A percentile compares a stretch with the other conserved stretches of the same genome.
Evolutionary conservation across 768 basidiomycete species (phyloP).

Genomic region (Leccinum disarticulatum): DNA sequence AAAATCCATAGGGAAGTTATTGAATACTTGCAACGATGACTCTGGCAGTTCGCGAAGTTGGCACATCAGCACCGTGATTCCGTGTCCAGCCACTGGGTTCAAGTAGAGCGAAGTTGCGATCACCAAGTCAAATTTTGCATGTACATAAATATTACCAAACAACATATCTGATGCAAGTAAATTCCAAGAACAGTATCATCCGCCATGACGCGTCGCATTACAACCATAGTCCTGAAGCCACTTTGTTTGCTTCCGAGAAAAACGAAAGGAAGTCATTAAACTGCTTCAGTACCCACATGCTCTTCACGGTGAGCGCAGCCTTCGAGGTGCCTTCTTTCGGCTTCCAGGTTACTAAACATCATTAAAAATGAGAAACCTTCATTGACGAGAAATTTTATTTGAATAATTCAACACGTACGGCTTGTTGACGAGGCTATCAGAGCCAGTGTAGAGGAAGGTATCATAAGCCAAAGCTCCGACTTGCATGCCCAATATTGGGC

Average conservation of each 20-base stretch:
- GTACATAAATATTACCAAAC: background rate
- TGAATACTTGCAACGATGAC: too few species aligned
- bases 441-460: constrained; percentile 52
- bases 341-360: constrained; percentile 11
- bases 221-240: background rate
- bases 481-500: constrained; percentile 58
- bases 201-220: background rate
- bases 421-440: constrained; percentile 53
- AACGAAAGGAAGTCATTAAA: constrained; percentile 4
- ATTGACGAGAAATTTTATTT: background rate
- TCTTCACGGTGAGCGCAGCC: constrained; percentile 4
- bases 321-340: constrained; percentile 18
- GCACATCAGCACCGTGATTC: background rate
- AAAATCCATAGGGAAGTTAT: background rate
- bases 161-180: background rate
- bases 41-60: background rate
- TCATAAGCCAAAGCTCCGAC: constrained; percentile 59
- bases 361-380: background rate
- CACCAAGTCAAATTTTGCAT: background rate
- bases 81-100: background rate
- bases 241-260: background rate
- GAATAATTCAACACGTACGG: constrained; percentile 38
- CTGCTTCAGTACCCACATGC: constrained; percentile 1
- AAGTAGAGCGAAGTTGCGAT: background rate
- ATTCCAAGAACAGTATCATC: background rate